Evolutionary conservation across 1,139 yeast genomes (phyloP).

Genomic region (Maudiozyma humilis): DNA sequence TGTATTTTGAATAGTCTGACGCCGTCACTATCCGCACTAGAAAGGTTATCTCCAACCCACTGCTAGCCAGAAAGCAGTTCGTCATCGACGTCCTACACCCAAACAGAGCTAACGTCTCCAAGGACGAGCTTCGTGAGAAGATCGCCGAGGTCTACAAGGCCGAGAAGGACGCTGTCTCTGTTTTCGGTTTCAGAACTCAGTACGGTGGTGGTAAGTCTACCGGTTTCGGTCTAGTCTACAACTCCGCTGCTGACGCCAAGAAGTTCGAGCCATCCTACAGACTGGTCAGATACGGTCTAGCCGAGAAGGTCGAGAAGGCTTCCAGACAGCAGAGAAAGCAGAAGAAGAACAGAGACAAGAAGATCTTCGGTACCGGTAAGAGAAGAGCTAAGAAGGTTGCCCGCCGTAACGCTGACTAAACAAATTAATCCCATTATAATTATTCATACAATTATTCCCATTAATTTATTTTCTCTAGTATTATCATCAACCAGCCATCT

Average conservation of each 20-base stretch:
- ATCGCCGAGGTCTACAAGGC: slow-evolving; percentile 95
- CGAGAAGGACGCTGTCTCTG: slow-evolving; percentile 97
- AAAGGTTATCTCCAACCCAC: slow-evolving; percentile 99
- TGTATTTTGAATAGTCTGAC: slow-evolving; percentile 46
- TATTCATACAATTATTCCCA: slow-evolving; percentile 2
- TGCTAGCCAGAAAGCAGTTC: slow-evolving; percentile 98
- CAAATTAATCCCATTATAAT: slow-evolving; percentile 6
- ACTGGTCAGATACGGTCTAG: slow-evolving; percentile 98
- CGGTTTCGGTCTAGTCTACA: slow-evolving; percentile 98
- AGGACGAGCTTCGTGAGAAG: slow-evolving; percentile 98
- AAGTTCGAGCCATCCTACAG: slow-evolving; percentile 99
- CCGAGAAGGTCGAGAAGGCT: slow-evolving; percentile 90
- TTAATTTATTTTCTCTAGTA: slow-evolving; percentile 6
- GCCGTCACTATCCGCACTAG: slow-evolving; percentile 99
- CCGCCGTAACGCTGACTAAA: slow-evolving; percentile 41
- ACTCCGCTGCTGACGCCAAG: slow-evolving; percentile 96
- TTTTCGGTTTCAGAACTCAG: slow-evolving; percentile 98
- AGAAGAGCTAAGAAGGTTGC: slow-evolving; percentile 90
- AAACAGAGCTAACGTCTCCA: slow-evolving; percentile 98
- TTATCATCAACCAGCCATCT: slow-evolving; percentile 5
- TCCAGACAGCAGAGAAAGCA: slow-evolving; percentile 99
- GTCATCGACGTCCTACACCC: slow-evolving; percentile 99
- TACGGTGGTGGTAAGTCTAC: slow-evolving; percentile 99
- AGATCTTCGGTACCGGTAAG: slow-evolving; percentile 96
- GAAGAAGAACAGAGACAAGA: slow-evolving; percentile 99